Base-by-base conservation (phyloP, 1,284 basidiomycete species). In the Cryptococcus deneoformans region DNA sequence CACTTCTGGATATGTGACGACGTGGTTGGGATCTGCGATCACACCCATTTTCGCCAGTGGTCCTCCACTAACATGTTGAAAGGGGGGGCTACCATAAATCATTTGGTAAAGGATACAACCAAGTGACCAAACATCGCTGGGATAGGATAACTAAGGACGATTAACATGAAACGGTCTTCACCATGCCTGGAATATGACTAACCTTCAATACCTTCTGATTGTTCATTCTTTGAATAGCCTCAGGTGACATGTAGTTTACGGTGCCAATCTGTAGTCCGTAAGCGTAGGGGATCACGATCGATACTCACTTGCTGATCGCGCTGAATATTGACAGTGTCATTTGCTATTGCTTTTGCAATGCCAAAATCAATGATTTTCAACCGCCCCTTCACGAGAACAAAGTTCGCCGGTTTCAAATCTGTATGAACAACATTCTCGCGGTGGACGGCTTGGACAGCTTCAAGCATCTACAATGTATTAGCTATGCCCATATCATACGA, bases 91-190 rank as follows among this genome's bases (percentile, higher is more conserved):
- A 43, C 93, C 93, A 58, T 92, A 89, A 40, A 98, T 88, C 87
- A 98, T 94, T 76, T 98, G 95, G 79, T 89, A 98, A 39, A 99
- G 79, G 54, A 98, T 91, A 77, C 95, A 98, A 1, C 94, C 96
- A 14, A 98, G 81, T 14, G 94, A 91, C 96, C 96, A 99, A n/a
- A 96, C 84, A 77, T 99, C 95, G 49, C 91, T 90, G 57, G 92
- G 92, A 37, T 71, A 70, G 45, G 72, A 73, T 46, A 71, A 72
- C 61, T 70, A 60, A 46, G 16, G 40, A 52, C 34, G 49, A 50
- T 57, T 35, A 56, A 50, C 49, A 9, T 20, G n/a, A 39, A 43
- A 16, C 24, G n/a, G 7, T 10, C 8, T n/a, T 38, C 24, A 12
- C 14, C 16, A 42, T 10, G n/a, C 10, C n/a, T n/a, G n/a, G n/a